Evolutionary conservation across 345 rosid species (phyloP), one percentile per base, ranked within the genome.

Genomic region (Ceriops tagal): DNA sequence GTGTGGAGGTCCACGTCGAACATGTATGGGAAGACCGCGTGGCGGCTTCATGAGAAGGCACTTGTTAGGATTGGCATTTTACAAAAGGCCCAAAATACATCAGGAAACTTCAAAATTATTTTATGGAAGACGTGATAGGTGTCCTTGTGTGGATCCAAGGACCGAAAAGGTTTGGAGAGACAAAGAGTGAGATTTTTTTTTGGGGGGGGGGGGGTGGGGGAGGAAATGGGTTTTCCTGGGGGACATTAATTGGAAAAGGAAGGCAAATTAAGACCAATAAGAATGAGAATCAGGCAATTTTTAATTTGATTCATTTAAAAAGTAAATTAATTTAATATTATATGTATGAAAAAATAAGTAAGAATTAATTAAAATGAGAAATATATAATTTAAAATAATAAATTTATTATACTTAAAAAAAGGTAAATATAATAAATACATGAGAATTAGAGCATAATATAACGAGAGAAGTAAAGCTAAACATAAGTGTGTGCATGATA

Each of bases 1-100:
- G 68, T 8, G 49, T 35, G 63, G 68, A 34, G 78, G 87, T 77
- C 86, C 86, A 80, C 82, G 78, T 79, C 75, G 69, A 75, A 79
- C 79, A 72, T 62, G 24, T 37, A n/a, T 68, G 69, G 70, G 72
- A 62, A 63, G 58, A 57, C 72, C 86, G 77, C 85, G 90, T 84
- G 87, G 80, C 69, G 53, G 70, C 64, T 65, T 75, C 64, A 57
- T 69, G 62, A 69, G 70, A 62, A 22, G 72, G 71, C 80, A 77
- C 77, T 79, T 72, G 73, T 77, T 43, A 61, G 61, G 30, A 61
- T 72, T 56, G 27, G 30, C n/a, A 49, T 51, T 69, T 61, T 56
- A 18, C 26, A 13, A 28, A 28, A 10, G 4, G n/a, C 7, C 34
- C 16, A 31, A 31, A 6, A 30, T 34, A 8, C 59, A 8, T 22